These are phyloP conservation scores for Cavenderia fasciculata DNA, from an alignment of 78 protist genomes.

Conservation along the genomic window DNA sequence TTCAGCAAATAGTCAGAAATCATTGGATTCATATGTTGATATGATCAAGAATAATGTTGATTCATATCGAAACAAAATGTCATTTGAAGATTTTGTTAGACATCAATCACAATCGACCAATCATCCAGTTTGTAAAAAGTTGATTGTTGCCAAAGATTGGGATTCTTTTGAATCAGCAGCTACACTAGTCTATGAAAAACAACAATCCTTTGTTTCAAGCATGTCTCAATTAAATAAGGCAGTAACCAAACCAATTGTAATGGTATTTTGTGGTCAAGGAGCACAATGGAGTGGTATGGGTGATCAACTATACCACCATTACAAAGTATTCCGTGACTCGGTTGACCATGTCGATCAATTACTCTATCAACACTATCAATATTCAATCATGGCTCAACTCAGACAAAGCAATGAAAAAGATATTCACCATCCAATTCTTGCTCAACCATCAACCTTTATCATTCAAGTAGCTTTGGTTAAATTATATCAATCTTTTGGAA, in stretches of 20 bases:
- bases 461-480: slow-evolving; percentile 16
- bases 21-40: slow-evolving; percentile 22
- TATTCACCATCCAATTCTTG: slow-evolving; percentile 32
- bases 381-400: not conserved
- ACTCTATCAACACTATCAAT: not conserved
- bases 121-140: not conserved
- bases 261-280: slow-evolving; percentile 75
- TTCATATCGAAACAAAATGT: not conserved
- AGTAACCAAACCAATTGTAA: slow-evolving; percentile 7
- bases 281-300: slow-evolving; percentile 78
- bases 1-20: slow-evolving; percentile 14
- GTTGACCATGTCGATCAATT: not conserved
- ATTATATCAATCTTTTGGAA: slow-evolving; percentile 22
- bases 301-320: not conserved
- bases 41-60: not conserved
- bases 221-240: not conserved
- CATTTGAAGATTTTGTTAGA: slow-evolving; percentile 35
- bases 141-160: slow-evolving; percentile 13
- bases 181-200: not conserved
- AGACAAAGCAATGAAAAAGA: not conserved
- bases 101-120: slow-evolving; percentile 33
- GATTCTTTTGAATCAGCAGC: not conserved
- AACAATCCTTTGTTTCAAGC: not conserved
- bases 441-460: slow-evolving; percentile 18
- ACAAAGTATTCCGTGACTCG: not conserved